These are phyloP conservation scores for Pseudopyrenochaeta lycopersici DNA, from an alignment of 2,329 filamentous ascomycete genomes.

Conservation along the genomic window DNA sequence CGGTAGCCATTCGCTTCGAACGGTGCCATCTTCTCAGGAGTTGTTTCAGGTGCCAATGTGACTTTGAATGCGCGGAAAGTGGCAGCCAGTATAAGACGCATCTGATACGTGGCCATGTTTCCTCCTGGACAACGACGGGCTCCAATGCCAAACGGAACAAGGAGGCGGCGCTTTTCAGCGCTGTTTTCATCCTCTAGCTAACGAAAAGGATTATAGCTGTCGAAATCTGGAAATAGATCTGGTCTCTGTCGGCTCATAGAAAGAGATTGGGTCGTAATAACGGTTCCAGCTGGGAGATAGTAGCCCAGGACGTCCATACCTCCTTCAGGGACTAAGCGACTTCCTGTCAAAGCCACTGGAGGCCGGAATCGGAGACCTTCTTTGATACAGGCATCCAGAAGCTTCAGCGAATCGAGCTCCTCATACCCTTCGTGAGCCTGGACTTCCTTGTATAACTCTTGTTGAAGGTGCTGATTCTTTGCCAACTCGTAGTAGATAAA, in stretches of 20 bases:
- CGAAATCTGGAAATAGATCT: constrained; percentile 28
- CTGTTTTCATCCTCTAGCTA: constrained; percentile 24
- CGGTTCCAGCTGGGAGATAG: constrained; percentile 23
- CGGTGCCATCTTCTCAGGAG: constrained; percentile 26
- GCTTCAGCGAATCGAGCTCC: constrained; percentile 26
- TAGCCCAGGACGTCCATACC: constrained; percentile 23
- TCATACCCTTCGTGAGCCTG: constrained; percentile 24
- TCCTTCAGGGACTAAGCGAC: constrained; percentile 22
- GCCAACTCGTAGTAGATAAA: constrained; percentile 31
- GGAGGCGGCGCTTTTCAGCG: constrained; percentile 19
- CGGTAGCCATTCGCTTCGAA: constrained; percentile 32
- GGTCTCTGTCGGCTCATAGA: constrained; percentile 31
- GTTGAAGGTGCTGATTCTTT: constrained; percentile 23
- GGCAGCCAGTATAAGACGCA: constrained; percentile 26
- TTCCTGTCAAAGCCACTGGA: constrained; percentile 29
- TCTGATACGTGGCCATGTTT: constrained; percentile 32
- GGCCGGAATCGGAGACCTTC: constrained; percentile 32
- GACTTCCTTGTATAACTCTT: constrained; percentile 19
- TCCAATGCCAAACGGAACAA: constrained; percentile 28
- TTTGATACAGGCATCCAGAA: constrained; percentile 26
- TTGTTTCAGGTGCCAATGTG: constrained; percentile 25
- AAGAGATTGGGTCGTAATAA: constrained; percentile 24
- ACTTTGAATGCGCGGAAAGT: constrained; percentile 24
- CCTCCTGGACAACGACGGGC: constrained; percentile 29
- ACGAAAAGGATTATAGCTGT: constrained; percentile 23